These are phyloP conservation scores for Sporothrix humicola DNA, from an alignment of 2,329 filamentous ascomycete genomes.

Conservation along the genomic window DNA sequence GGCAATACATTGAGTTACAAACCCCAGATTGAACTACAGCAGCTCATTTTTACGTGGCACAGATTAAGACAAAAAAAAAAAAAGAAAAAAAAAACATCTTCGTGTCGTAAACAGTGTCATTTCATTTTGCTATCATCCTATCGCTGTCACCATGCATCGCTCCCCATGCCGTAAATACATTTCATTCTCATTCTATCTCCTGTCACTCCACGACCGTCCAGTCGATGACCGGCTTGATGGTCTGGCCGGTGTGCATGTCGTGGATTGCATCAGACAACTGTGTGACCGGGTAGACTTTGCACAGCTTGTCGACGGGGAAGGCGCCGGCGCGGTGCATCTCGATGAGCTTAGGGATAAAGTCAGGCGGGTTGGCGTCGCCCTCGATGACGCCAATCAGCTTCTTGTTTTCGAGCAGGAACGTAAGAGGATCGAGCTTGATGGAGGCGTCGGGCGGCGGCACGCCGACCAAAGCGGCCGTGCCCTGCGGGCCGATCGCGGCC, in stretches of 20 bases:
- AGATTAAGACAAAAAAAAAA: no score
- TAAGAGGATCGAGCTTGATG: not conserved
- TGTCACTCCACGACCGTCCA: not conserved
- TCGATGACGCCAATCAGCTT: not conserved
- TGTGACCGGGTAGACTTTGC: not conserved
- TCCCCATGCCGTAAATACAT: not conserved
- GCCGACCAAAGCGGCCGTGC: not conserved
- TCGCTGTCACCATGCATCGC: not conserved
- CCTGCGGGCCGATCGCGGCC: not conserved
- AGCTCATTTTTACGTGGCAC: no score
- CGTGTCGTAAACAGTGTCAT: no score
- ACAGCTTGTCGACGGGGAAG: slow-evolving; percentile 1
- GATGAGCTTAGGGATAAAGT: not conserved
- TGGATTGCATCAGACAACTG: not conserved
- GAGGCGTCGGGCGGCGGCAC: not conserved
- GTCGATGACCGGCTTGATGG: not conserved
- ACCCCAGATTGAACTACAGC: no score
- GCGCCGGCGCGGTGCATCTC: not conserved
- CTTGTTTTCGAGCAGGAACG: not conserved
- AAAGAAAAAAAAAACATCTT: no score
- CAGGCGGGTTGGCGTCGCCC: not conserved
- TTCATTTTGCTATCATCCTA: not conserved
- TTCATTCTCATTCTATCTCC: not conserved
- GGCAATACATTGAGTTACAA: no score
- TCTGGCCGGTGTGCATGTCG: not conserved